Evolutionary conservation across 1,284 basidiomycete genomes (phyloP).

Genomic region (Peniophora sp.): DNA sequence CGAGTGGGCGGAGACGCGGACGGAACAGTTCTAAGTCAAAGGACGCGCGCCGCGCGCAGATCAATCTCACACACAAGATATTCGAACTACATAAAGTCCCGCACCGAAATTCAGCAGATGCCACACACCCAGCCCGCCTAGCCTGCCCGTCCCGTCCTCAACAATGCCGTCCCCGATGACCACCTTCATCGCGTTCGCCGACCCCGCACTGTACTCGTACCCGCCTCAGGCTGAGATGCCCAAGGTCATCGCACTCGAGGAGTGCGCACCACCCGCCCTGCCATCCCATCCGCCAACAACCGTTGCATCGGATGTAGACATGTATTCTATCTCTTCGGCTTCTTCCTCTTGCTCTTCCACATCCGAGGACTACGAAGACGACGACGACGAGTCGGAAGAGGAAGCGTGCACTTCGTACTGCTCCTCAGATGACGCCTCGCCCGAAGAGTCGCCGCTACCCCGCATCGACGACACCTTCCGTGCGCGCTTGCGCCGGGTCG

Average conservation of each 20-base stretch:
- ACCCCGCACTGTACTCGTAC: constrained; percentile 28
- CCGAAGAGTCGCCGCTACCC: constrained; percentile 10
- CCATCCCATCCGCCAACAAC: constrained; percentile 29
- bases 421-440: constrained; percentile 32
- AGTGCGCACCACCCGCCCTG: constrained; percentile 52
- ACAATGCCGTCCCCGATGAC: constrained; percentile 14
- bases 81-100: too few species aligned
- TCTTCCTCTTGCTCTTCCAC: constrained; percentile 27
- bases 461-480: constrained; percentile 44
- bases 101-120: too few species aligned
- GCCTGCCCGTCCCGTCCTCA: constrained; percentile 1
- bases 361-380: constrained; percentile 18
- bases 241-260: constrained; percentile 66
- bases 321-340: constrained; percentile 23
- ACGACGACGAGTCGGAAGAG: constrained; percentile 36
- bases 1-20: too few species aligned
- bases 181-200: constrained; percentile 21
- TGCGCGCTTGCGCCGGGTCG: constrained; percentile 43
- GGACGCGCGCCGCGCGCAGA: too few species aligned
- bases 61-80: too few species aligned
- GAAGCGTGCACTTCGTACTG: constrained; percentile 58
- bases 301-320: constrained; percentile 17
- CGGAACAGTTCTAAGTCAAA: too few species aligned
- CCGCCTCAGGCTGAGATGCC: constrained; percentile 42
- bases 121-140: constrained; percentile 1